phyloP scores from a whole-genome alignment of 2,329 filamentous ascomycete genomes.

The Fusarium compactum region DNA sequence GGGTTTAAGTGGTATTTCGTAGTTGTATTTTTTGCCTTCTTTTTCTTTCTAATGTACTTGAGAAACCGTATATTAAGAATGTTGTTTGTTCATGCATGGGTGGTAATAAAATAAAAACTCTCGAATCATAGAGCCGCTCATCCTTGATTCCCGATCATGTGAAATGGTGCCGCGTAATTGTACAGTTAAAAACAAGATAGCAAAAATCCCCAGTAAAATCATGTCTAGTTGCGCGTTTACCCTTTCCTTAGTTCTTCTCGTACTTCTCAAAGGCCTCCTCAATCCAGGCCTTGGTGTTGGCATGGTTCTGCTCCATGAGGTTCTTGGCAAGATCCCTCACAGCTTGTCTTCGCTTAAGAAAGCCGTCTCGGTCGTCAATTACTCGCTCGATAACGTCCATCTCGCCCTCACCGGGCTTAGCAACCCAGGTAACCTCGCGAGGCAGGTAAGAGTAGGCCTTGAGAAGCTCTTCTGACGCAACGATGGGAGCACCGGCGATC shows the following conservation, averaged over 20 bases:
- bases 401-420: slow-evolving; percentile 43
- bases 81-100: slow-evolving; percentile 30
- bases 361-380: slow-evolving; percentile 41
- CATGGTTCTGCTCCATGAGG: slow-evolving; percentile 37
- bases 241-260: slow-evolving; percentile 4
- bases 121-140: slow-evolving; percentile 39
- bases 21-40: slow-evolving; percentile 13
- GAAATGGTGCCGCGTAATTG: slow-evolving; percentile 31
- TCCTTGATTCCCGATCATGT: slow-evolving; percentile 41
- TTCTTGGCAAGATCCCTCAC: slow-evolving; percentile 30
- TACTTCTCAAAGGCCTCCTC: slow-evolving; percentile 29
- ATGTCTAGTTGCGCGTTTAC: slow-evolving; percentile 24
- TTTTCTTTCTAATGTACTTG: slow-evolving; percentile 1
- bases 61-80: slow-evolving; percentile 39
- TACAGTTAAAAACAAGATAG: slow-evolving; percentile 20
- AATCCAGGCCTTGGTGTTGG: slow-evolving; percentile 41
- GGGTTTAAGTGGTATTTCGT: slow-evolving; percentile 20
- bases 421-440: slow-evolving; percentile 43
- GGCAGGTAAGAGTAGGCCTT: slow-evolving; percentile 45
- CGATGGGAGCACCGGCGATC: slow-evolving; percentile 46
- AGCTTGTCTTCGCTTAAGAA: slow-evolving; percentile 35
- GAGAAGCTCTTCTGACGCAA: slow-evolving; percentile 45
- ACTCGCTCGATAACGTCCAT: slow-evolving; percentile 46
- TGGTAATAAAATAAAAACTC: slow-evolving; percentile 16
- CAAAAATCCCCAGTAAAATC: slow-evolving; percentile 24